A percentile compares a stretch with the other conserved stretches of the same genome.
Conservation (phyloP, 495 filamentous ascomycete species). For the Rhypophila decipiens region DNA sequence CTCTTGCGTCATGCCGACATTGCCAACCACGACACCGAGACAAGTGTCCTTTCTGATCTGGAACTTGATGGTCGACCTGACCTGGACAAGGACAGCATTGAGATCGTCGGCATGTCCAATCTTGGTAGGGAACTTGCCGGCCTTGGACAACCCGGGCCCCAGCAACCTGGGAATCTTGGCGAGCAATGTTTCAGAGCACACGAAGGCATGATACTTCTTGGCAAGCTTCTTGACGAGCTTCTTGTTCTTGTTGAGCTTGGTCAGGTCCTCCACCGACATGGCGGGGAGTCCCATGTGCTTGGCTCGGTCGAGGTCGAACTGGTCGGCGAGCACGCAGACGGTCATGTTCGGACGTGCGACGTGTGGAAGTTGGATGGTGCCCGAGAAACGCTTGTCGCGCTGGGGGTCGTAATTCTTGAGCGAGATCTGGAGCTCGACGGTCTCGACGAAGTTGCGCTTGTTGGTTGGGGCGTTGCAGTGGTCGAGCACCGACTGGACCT, state of each 20-base stretch:
- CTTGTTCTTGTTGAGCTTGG: constrained; percentile 67
- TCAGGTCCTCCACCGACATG: constrained; percentile 87
- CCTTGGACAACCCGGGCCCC: constrained; percentile 85
- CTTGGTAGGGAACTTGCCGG: constrained; percentile 94
- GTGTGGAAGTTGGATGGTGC: constrained; percentile 83
- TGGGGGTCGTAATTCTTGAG: constrained; percentile 4
- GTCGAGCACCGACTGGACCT: constrained; percentile 1
- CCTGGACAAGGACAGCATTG: constrained; percentile 79
- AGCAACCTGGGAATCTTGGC: constrained; percentile 97
- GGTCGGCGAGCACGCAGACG: constrained; percentile 94
- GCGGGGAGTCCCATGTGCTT: constrained; percentile 90
- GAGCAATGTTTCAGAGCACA: constrained; percentile 86
- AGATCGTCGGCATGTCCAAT: constrained; percentile 88
- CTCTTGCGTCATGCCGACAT: constrained; percentile 89
- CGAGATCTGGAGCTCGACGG: constrained; percentile 20
- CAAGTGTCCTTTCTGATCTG: constrained; percentile 98
- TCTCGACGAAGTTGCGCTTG: constrained; percentile 94
- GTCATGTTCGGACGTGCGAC: constrained; percentile 83
- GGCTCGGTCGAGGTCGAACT: constrained; percentile 96
- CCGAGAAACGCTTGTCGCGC: constrained; percentile 56
- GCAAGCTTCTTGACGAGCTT: constrained; percentile 99
- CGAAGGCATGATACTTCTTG: constrained; percentile 95
- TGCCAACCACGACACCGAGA: constrained; percentile 92
- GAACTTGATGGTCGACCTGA: constrained; percentile 99
- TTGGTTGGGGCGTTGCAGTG: constrained; percentile 52